Evolutionary conservation across 805 yeast genomes (phyloP), one percentile per base, ranked within the genome.

Genomic region (Suhomyces sp.): DNA sequence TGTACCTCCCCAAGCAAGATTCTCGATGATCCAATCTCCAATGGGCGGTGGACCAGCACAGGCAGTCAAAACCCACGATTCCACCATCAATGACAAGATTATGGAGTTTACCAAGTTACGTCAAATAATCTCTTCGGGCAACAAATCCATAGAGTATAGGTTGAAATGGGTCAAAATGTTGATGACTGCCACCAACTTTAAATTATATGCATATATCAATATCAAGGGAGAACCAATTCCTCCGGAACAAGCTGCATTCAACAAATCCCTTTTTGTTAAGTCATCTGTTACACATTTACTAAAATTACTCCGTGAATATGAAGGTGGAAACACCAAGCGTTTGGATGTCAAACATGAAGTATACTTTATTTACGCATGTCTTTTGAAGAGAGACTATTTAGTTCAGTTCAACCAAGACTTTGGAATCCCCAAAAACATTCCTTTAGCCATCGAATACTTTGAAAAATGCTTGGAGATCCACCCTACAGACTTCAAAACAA

Each of bases 141-240:
- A 73, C 54, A 76, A 76, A 58, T 62, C 78, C 1, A 61, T 65
- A 35, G 78, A 74, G 54, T 75, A 64, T 58, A 59, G 80, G 35
- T 63, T 75, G 48, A 65, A 70, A 54, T 76, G 80, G 80, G 68
- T 72, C 48, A 71, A 73, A 53, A 72, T 70, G 76, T 64, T 76
- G 57, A 66, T 76, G 19, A 57, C 60, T 15, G 77, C 79, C 12
- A 68, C 72, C 29, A 74, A 73, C 56, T 69, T 61, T 58, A 66
- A 68, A 57, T 62, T 76, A 17, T 74, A 70, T 55, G 64, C 73
- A n/a, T 74, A 70, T 54, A 67, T 76, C 50, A 74, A 72, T 59
- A 73, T 76, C 53, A 72, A 71, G 59, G 80, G 80, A 19, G 77
- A 73, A 50, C 61, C 64, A 15, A 63, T 73, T 10, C 48, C 59